Evolutionary conservation across 257 asterid genomes (phyloP), one percentile per base, ranked within the genome.

Genomic region (Nyctanthes arbortristis): DNA sequence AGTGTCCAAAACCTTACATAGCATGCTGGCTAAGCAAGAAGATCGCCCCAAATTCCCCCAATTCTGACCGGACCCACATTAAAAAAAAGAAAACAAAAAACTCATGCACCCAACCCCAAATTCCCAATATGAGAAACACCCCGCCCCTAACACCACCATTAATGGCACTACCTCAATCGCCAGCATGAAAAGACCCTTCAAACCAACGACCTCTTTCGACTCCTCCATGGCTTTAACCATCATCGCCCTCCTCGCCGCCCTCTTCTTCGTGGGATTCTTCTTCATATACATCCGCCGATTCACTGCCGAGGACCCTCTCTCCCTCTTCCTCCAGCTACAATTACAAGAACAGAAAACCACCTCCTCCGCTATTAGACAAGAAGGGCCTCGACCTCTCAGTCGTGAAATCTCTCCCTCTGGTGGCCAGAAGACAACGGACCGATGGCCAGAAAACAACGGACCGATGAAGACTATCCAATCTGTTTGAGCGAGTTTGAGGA

Each of bases 211-310:
- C 1, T 72, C 86, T 13, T 67, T 87, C 47, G 87, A 87, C 62
- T 74, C 95, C 27, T 85, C 96, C 75, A 78, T 89, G 87, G 85
- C 88, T 13, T 55, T 89, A 16, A 80, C 90, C 0, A 63, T 87
- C 7, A 54, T 89, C 47, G 77, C 89, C 73, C 82, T 87, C 61
- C 77, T 85, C 66, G 75, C 88, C 12, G 91, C 83, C 31, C 81
- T 89, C 31, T 84, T 89, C 77, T 84, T 87, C 91, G 57, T 89
- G 66, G 85, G 80, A 35, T 84, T 91, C 66, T 87, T 87, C 89
- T 82, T 91, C 34, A 65, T 81, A 27, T 91, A 84, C 79, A 61
- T 89, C 67, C 96, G 97, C 75, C 96, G 85, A 68, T 79, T 60
- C 66, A 24, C 88, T 37, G 59, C 39, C 52, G 79, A 58, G 18